Evolutionary conservation across 2,329 filamentous ascomycete species (phyloP).

Genomic region (Phaeosphaeriaceae sp.): DNA sequence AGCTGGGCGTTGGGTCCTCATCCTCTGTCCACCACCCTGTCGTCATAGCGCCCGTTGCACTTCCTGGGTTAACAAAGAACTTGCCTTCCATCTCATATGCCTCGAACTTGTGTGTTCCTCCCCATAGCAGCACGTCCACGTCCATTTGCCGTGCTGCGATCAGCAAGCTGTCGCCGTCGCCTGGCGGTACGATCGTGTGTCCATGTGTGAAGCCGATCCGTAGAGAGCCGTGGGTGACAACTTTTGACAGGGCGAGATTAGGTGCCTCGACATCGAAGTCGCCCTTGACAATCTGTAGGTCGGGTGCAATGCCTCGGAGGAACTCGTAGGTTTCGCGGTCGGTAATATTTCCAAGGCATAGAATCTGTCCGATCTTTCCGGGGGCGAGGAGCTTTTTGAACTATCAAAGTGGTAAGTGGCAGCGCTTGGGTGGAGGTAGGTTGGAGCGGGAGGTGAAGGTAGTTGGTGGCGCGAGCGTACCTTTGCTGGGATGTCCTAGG

Average conservation of each 20-base stretch:
- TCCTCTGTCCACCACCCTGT: conserved; percentile 65
- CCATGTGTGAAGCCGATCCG: conserved; percentile 76
- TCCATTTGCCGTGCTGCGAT: conserved; percentile 76
- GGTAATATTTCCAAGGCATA: conserved; percentile 67
- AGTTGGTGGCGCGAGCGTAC: conserved; percentile 29
- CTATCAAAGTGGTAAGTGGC: conserved; percentile 27
- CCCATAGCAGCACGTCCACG: conserved; percentile 74
- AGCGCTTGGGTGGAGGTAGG: background rate
- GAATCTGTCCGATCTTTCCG: conserved; percentile 65
- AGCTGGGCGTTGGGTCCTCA: conserved; percentile 81
- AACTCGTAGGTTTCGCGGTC: conserved; percentile 65
- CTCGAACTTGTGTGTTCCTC: conserved; percentile 74
- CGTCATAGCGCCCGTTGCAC: conserved; percentile 71
- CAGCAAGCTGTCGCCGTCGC: conserved; percentile 71
- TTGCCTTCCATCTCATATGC: conserved; percentile 76
- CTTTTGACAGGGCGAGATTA: conserved; percentile 70
- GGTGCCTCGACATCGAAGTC: conserved; percentile 75
- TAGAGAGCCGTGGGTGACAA: conserved; percentile 73
- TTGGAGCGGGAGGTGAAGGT: background rate
- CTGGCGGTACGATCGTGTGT: conserved; percentile 74
- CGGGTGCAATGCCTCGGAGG: conserved; percentile 63
- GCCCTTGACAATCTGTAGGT: conserved; percentile 74
- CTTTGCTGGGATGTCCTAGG: conserved; percentile 53
- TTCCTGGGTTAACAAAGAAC: conserved; percentile 75
- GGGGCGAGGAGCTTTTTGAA: conserved; percentile 66